phyloP scores from a whole-genome alignment of 148 eudicot genomes.

The Rhododendron molle region DNA sequence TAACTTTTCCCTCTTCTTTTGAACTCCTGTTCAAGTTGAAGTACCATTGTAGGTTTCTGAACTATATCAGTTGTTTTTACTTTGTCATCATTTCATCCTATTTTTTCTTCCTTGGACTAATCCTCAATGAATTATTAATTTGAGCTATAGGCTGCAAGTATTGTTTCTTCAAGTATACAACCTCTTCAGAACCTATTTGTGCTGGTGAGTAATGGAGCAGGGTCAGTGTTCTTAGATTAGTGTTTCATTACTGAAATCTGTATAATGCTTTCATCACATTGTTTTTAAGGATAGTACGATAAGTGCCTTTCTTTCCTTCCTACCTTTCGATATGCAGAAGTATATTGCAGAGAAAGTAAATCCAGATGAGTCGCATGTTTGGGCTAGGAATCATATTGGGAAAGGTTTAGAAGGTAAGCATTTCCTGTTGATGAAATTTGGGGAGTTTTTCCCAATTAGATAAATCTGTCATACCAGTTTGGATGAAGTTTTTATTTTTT shows the following conservation, averaged over 20 bases:
- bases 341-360: conserved; percentile 57
- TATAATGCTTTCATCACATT: neutral
- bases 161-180: conserved; percentile 78
- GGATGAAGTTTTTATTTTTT: neutral
- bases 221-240: conserved; percentile 8
- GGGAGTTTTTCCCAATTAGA: neutral
- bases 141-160: conserved; percentile 63
- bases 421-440: neutral
- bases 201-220: conserved; percentile 44
- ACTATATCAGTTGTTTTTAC: neutral
- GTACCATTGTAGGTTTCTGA: neutral
- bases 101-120: too few species aligned
- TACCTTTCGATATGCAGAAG: conserved; percentile 33
- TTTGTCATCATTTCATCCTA: neutral
- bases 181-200: conserved; percentile 63
- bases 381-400: conserved; percentile 49
- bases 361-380: conserved; percentile 46
- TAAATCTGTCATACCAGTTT: neutral
- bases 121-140: neutral
- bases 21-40: neutral
- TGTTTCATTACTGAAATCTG: conserved; percentile 2
- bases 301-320: conserved; percentile 10
- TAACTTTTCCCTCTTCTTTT: neutral
- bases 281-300: neutral
- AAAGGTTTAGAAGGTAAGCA: conserved; percentile 67